Evolutionary conservation across 2,329 filamentous ascomycete species (phyloP), one percentile per base, ranked within the genome.

Genomic region (Fusarium subtropicale): DNA sequence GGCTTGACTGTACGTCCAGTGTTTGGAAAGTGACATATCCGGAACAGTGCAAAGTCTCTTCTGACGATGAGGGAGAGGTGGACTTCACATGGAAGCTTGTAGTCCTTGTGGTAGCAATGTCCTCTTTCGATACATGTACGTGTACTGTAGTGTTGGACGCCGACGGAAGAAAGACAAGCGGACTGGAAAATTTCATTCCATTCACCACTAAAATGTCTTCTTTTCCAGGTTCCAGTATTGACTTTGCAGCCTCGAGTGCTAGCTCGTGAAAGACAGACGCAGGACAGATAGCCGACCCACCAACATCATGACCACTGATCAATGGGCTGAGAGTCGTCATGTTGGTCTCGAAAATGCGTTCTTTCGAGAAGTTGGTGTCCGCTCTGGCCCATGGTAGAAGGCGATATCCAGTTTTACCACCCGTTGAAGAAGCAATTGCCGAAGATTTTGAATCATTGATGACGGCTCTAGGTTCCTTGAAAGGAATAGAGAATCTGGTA

Each of bases 221-320:
- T 12, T 42, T 15, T 2, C 3, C 8, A 20, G 45, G 36, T 7
- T 34, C 36, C 4, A 56, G 7, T 7, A 42, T 8, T 7, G 44
- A 16, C 16, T 48, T n/a, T 0, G 26, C 26, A 8, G 54, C 55
- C 15, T 53, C 38, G 7, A 58, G n/a, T 7, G n/a, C 56, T n/a
- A 58, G 24, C 7, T 58, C 56, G n/a, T 58, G 47, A 52, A 58
- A 58, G 2, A 53, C 22, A 13, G 56, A 58, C 3, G 47, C 56
- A 1, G 56, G 56, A 18, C 56, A 58, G 7, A 53, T 58, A 7
- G 47, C 47, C 0, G 39, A 53, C 5, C 56, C 56, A 3, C 56
- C 56, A 11, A 58, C 47, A 38, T 58, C 47, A 31, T 58, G 47
- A 2, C 56, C 56, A 16, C n/a, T 20, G 15, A 53, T 58, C 13